These are phyloP conservation scores for Trichothecium roseum DNA, from an alignment of 2,329 filamentous ascomycete species.

Conservation along the genomic window DNA sequence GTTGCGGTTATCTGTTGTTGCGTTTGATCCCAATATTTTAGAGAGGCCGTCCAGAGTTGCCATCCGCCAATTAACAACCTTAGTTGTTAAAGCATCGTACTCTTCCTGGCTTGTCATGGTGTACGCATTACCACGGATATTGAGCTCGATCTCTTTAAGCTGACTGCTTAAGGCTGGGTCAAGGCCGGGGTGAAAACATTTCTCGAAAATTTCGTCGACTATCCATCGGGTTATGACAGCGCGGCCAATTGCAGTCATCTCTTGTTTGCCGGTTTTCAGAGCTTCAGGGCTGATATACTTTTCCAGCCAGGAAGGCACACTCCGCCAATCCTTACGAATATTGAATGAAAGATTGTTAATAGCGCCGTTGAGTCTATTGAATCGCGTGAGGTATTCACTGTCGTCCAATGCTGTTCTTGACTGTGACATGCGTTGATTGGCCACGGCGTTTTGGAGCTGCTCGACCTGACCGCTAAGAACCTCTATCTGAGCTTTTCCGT, in stretches of 20 bases:
- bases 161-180: conserved; percentile 65
- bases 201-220: conserved; percentile 81
- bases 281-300: conserved; percentile 77
- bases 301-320: conserved; percentile 70
- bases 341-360: conserved; percentile 94
- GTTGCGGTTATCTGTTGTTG: conserved; percentile 55
- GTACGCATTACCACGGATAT: conserved; percentile 70
- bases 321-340: conserved; percentile 88
- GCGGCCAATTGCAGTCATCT: conserved; percentile 93
- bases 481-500: conserved; percentile 87
- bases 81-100: conserved; percentile 75
- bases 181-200: conserved; percentile 84
- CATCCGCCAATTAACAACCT: conserved; percentile 87
- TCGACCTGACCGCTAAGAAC: conserved; percentile 80
- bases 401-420: conserved; percentile 93
- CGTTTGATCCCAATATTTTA: conserved; percentile 53
- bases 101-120: conserved; percentile 72
- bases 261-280: conserved; percentile 78
- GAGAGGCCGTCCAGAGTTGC: conserved; percentile 86
- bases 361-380: conserved; percentile 83
- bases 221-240: conserved; percentile 86
- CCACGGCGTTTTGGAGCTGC: conserved; percentile 92
- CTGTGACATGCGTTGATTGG: conserved; percentile 88
- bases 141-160: conserved; percentile 78
- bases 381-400: conserved; percentile 82